Evolutionary conservation across 495 filamentous ascomycete species (phyloP).

Genomic region (Podospora comata): DNA sequence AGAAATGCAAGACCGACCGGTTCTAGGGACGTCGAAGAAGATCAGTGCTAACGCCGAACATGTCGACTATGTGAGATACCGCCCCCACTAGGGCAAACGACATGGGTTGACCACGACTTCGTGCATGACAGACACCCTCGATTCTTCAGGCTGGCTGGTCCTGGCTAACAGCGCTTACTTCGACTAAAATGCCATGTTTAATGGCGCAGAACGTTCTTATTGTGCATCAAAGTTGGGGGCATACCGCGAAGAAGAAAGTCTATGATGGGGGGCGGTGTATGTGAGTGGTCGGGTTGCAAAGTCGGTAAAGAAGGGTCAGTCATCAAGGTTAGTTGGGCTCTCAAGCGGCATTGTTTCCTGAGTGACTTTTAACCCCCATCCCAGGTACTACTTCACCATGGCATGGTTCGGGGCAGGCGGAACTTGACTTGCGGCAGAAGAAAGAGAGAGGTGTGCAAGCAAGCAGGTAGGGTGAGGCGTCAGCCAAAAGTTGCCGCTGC

Average conservation of each 20-base stretch:
- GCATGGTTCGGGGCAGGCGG: background rate
- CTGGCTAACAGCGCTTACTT: conserved; percentile 24
- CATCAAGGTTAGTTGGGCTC: conserved; percentile 27
- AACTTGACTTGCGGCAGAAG: conserved; percentile 9
- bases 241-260: background rate
- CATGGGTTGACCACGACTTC: conserved; percentile 41
- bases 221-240: background rate
- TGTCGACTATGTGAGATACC: conserved; percentile 25
- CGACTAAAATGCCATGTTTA: conserved; percentile 20
- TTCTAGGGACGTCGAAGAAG: background rate
- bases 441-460: background rate
- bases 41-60: conserved; percentile 11
- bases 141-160: conserved; percentile 12
- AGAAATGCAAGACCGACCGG: background rate
- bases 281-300: conserved; percentile 29
- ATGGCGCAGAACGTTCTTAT: conserved; percentile 14
- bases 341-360: conserved; percentile 21
- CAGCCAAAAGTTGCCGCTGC: conserved; percentile 3
- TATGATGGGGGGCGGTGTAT: background rate
- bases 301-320: conserved; percentile 15
- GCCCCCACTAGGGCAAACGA: conserved; percentile 33
- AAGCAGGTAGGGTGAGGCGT: background rate
- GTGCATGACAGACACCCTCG: conserved; percentile 37
- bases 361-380: background rate
- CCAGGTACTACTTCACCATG: background rate